Evolutionary conservation across 306 rosid genomes (phyloP).

Genomic region (Quercus agrifolia): DNA sequence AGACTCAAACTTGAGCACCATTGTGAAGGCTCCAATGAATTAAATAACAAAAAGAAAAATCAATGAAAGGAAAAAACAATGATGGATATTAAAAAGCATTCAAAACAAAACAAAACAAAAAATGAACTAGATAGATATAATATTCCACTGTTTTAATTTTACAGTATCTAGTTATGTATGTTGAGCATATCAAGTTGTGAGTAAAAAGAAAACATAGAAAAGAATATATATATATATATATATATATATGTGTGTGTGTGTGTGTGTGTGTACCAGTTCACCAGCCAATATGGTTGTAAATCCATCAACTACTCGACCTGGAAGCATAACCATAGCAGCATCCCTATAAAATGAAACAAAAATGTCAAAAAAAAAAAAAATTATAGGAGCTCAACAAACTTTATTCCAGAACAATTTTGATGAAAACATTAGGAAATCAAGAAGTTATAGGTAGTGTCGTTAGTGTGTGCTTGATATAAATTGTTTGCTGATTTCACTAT

Average conservation of each 20-base stretch:
- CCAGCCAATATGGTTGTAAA: slow-evolving; percentile 77
- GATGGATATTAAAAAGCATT: no score
- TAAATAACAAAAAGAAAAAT: neutral
- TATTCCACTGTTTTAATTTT: neutral
- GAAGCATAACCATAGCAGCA: slow-evolving; percentile 80
- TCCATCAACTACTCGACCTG: slow-evolving; percentile 36
- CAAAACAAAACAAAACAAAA: neutral
- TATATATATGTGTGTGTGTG: accelerated
- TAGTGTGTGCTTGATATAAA: neutral
- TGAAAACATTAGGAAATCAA: neutral
- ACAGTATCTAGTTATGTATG: neutral
- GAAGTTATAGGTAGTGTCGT: neutral
- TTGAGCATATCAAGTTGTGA: neutral
- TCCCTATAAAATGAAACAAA: slow-evolving; percentile 34
- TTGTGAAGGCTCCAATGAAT: neutral
- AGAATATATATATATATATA: no score
- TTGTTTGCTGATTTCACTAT: neutral
- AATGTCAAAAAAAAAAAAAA: neutral
- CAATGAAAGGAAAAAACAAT: neutral
- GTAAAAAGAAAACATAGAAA: neutral
- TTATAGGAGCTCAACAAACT: slow-evolving; percentile 1
- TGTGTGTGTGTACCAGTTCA: slow-evolving; percentile 59
- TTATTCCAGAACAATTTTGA: neutral
- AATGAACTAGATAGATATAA: neutral
- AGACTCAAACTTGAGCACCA: neutral